These are phyloP conservation scores for Rhynchospora pubera DNA, from an alignment of 176 grass and related monocot species.

Conservation along the genomic window DNA sequence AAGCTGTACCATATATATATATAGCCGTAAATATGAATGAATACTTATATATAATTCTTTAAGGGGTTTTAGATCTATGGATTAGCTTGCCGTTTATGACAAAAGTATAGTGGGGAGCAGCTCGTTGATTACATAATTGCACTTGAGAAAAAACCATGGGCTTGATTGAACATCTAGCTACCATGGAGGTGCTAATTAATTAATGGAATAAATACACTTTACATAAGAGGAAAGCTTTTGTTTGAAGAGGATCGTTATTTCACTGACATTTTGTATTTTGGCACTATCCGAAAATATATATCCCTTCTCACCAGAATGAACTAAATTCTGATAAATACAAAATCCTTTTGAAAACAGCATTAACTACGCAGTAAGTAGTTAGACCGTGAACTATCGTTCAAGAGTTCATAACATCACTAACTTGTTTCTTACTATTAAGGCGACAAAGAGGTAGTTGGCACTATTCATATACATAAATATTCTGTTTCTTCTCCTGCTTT, in stretches of 20 bases:
- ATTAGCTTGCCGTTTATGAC: not conserved
- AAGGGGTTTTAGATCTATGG: not conserved
- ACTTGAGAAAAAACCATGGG: not conserved
- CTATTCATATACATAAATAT: too few species aligned
- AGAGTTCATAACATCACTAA: not conserved
- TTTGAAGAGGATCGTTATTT: not conserved
- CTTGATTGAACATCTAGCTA: not conserved
- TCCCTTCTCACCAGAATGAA: not conserved
- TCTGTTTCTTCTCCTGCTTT: not conserved
- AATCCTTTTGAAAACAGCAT: not conserved
- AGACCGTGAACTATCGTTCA: not conserved
- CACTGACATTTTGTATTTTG: not conserved
- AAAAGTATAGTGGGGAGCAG: not conserved
- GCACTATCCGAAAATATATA: not conserved
- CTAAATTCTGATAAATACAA: not conserved
- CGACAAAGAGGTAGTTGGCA: not conserved
- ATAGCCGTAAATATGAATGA: not conserved
- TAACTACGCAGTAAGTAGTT: not conserved
- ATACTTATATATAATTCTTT: not conserved
- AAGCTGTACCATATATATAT: not conserved
- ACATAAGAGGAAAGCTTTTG: not conserved
- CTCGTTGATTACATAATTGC: not conserved
- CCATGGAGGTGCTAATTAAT: conserved; percentile 2
- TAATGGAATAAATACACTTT: not conserved
- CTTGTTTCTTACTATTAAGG: conserved; percentile 2